phyloP scores from a whole-genome alignment of 768 basidiomycete genomes.

The Rhodosporidiobolus sp. region DNA sequence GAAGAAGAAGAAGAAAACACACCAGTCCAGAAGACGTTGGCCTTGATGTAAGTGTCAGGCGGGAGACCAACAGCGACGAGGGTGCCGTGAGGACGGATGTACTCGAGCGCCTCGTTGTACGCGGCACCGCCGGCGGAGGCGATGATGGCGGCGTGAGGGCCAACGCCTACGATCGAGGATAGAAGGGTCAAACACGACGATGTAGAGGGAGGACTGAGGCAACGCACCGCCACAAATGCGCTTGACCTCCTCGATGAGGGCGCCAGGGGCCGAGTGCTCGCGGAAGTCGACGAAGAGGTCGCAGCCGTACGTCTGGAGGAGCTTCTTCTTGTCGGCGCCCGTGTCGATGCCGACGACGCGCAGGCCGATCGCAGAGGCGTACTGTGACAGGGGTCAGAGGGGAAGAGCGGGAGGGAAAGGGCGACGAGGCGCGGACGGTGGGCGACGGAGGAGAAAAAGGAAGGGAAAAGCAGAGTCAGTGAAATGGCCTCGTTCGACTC shows the following conservation, averaged over 20 bases:
- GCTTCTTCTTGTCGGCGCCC: slow-evolving; percentile 63
- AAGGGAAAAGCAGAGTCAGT: background rate
- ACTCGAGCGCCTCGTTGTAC: slow-evolving; percentile 56
- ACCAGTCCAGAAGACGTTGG: slow-evolving; percentile 65
- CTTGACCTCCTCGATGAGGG: slow-evolving; percentile 57
- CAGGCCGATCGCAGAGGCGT: slow-evolving; percentile 71
- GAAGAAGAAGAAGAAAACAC: slow-evolving; percentile 33
- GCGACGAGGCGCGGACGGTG: too few relatives aligned
- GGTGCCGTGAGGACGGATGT: slow-evolving; percentile 68
- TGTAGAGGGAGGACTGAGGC: slow-evolving; percentile 41
- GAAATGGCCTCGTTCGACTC: too few relatives aligned
- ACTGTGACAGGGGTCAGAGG: too few relatives aligned
- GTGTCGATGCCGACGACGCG: slow-evolving; percentile 79
- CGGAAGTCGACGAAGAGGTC: slow-evolving; percentile 65
- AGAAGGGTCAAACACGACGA: background rate
- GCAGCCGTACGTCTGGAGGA: slow-evolving; percentile 37
- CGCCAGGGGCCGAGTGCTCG: slow-evolving; percentile 62
- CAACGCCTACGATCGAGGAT: background rate
- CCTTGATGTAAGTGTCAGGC: slow-evolving; percentile 57
- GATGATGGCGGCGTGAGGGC: slow-evolving; percentile 47
- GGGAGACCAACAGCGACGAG: slow-evolving; percentile 79
- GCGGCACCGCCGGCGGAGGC: slow-evolving; percentile 49
- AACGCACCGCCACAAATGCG: slow-evolving; percentile 57
- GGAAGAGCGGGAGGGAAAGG: too few relatives aligned
- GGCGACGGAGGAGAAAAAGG: slow-evolving; percentile 54